phyloP scores from a whole-genome alignment of 75 land plant genomes.

The Isoetes taiwanensis region DNA sequence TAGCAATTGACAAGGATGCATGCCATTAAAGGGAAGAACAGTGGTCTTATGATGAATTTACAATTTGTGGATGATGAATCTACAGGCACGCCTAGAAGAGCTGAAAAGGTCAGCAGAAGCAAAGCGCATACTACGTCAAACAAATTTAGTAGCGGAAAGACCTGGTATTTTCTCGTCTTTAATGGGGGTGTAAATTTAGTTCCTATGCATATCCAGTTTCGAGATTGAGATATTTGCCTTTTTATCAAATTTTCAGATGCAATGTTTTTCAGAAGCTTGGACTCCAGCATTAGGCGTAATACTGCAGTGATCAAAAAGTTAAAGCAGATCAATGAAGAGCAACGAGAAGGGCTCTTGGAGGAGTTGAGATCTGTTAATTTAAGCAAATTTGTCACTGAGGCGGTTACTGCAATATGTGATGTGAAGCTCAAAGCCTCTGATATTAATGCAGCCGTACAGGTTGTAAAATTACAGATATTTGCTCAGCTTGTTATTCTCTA shows the following conservation, averaged over 20 bases:
- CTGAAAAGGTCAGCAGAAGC: conserved; percentile 54
- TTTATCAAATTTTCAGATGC: conserved; percentile 40
- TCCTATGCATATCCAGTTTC: background rate
- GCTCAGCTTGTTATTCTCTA: background rate
- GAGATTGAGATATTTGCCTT: background rate
- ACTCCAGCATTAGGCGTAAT: conserved; percentile 91
- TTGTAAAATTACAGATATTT: conserved; percentile 9
- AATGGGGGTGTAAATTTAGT: background rate
- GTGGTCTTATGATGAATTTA: too few species aligned
- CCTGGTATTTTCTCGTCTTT: conserved; percentile 40
- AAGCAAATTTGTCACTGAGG: conserved; percentile 98
- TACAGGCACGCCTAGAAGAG: conserved; percentile 76
- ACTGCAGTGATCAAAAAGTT: conserved; percentile 90
- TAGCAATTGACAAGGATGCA: too few species aligned
- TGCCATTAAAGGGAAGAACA: too few species aligned
- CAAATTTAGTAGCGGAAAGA: conserved; percentile 76
- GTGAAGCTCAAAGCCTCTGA: conserved; percentile 80
- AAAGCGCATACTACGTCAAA: conserved; percentile 56
- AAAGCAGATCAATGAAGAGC: conserved; percentile 95
- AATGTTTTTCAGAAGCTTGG: conserved; percentile 70
- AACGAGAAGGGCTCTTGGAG: conserved; percentile 66
- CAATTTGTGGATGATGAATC: too few species aligned
- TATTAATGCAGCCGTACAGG: conserved; percentile 98
- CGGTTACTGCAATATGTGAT: conserved; percentile 88
- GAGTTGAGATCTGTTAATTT: conserved; percentile 70